A percentile compares a stretch with the other conserved stretches of the same genome.
These are phyloP conservation scores for Obba rivulosa DNA, from an alignment of 768 basidiomycete genomes.

Conservation along the genomic window DNA sequence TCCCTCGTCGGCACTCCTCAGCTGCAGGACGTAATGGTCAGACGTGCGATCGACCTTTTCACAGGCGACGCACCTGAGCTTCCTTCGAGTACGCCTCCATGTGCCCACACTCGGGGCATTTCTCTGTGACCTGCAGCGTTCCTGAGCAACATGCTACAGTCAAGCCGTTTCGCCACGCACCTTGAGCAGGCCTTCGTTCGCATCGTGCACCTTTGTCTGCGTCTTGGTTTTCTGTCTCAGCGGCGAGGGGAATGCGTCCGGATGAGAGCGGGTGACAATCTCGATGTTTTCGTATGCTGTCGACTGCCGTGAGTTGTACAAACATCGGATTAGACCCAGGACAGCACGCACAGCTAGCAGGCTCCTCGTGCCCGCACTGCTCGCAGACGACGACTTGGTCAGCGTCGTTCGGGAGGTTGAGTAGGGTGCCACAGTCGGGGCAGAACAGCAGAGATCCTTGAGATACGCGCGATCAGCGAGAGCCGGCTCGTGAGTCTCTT, in stretches of 20 bases:
- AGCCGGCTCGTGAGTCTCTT: background rate
- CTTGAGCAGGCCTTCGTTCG: slow-evolving; percentile 59
- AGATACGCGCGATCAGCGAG: background rate
- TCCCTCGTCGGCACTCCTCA: slow-evolving; percentile 91
- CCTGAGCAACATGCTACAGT: background rate
- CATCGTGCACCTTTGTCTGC: slow-evolving; percentile 73
- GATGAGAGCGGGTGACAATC: slow-evolving; percentile 86
- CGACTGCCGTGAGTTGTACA: background rate
- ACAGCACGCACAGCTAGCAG: slow-evolving; percentile 71
- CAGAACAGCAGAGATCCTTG: slow-evolving; percentile 92
- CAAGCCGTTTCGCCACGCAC: slow-evolving; percentile 26
- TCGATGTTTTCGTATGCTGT: slow-evolving; percentile 89
- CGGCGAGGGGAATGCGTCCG: slow-evolving; percentile 90
- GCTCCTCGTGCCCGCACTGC: slow-evolving; percentile 84
- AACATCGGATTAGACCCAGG: background rate
- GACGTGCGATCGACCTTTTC: too few species aligned
- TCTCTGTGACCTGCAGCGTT: slow-evolving; percentile 68
- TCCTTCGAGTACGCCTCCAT: slow-evolving; percentile 85
- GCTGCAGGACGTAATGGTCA: slow-evolving; percentile 31
- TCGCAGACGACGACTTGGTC: slow-evolving; percentile 77
- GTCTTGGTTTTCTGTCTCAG: slow-evolving; percentile 86
- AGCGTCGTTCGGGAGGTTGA: slow-evolving; percentile 73
- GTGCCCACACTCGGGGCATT: slow-evolving; percentile 85
- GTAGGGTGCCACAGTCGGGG: slow-evolving; percentile 85
- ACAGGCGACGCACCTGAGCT: slow-evolving; percentile 58